phyloP scores from a whole-genome alignment of 2,329 filamentous ascomycete genomes.

The Neocucurbitaria cava region DNA sequence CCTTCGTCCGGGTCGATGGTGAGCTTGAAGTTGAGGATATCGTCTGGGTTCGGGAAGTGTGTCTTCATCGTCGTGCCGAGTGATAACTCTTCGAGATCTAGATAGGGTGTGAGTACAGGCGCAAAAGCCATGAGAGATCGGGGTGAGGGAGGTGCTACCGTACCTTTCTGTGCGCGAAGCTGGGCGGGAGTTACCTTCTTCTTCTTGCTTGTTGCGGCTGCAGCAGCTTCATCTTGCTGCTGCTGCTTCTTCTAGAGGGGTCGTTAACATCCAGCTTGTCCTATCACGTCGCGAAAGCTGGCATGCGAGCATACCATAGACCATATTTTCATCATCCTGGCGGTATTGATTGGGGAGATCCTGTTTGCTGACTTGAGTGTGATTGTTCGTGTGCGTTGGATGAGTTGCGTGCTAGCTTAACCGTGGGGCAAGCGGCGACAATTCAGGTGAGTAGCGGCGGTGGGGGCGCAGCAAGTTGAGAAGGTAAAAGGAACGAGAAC shows the following conservation, averaged over 20 bases:
- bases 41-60: constrained; percentile 80
- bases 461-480: background rate
- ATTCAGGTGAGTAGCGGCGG: constrained; percentile 12
- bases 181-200: constrained; percentile 99
- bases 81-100: constrained; percentile 82
- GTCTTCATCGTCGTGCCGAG: constrained; percentile 82
- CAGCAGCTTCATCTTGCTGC: constrained; percentile 92
- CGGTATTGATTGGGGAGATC: constrained; percentile 29
- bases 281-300: background rate
- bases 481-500: background rate
- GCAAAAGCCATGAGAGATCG: background rate
- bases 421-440: constrained; percentile 22
- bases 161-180: constrained; percentile 94
- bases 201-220: constrained; percentile 81
- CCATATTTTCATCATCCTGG: constrained; percentile 98
- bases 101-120: constrained; percentile 16
- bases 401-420: constrained; percentile 12
- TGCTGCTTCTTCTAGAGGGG: constrained; percentile 78
- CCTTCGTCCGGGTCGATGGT: constrained; percentile 85
- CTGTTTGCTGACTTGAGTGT: constrained; percentile 6
- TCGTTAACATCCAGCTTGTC: constrained; percentile 29
- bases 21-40: constrained; percentile 84
- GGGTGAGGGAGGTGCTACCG: background rate
- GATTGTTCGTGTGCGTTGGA: constrained; percentile 23
- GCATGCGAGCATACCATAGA: constrained; percentile 75